Percentiles rank a stretch among this genome's conserved stretches.
These are phyloP conservation scores for Corrigiola litoralis DNA, from an alignment of 179 eudicot genomes.

Conservation along the genomic window DNA sequence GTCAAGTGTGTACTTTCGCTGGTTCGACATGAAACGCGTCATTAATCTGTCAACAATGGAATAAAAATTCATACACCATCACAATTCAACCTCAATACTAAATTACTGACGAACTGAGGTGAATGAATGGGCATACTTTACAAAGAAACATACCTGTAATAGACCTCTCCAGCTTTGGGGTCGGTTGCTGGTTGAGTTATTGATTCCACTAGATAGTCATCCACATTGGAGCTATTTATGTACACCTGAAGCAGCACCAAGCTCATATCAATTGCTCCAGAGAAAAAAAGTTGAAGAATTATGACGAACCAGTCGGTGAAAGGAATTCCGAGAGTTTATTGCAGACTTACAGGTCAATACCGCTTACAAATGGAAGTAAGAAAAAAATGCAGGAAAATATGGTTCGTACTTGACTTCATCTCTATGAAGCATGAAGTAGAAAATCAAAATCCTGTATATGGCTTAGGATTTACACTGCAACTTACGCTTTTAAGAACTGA, in stretches of 20 bases:
- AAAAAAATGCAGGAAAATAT: too few species aligned
- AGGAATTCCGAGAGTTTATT: neutral
- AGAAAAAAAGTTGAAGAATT: neutral
- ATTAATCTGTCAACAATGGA: slow-evolving; percentile 51
- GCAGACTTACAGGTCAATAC: neutral
- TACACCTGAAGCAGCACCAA: slow-evolving; percentile 51
- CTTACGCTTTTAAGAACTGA: slow-evolving; percentile 88
- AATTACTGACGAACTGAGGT: neutral
- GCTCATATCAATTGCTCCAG: neutral
- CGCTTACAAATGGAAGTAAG: neutral
- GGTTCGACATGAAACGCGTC: slow-evolving; percentile 72
- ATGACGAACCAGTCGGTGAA: neutral
- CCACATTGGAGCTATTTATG: slow-evolving; percentile 66
- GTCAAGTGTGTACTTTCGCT: slow-evolving; percentile 81
- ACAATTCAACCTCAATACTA: neutral
- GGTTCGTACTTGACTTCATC: too few species aligned
- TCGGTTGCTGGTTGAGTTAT: slow-evolving; percentile 70
- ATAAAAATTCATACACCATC: neutral
- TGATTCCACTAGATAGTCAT: slow-evolving; percentile 84
- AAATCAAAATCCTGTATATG: neutral
- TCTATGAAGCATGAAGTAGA: too few species aligned
- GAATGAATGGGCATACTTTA: neutral
- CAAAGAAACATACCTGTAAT: slow-evolving; percentile 53
- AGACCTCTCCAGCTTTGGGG: slow-evolving; percentile 76
- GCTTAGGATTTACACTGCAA: slow-evolving; percentile 1